phyloP scores from a whole-genome alignment of 2,329 filamentous ascomycete species.

The Phialophora macrospora region DNA sequence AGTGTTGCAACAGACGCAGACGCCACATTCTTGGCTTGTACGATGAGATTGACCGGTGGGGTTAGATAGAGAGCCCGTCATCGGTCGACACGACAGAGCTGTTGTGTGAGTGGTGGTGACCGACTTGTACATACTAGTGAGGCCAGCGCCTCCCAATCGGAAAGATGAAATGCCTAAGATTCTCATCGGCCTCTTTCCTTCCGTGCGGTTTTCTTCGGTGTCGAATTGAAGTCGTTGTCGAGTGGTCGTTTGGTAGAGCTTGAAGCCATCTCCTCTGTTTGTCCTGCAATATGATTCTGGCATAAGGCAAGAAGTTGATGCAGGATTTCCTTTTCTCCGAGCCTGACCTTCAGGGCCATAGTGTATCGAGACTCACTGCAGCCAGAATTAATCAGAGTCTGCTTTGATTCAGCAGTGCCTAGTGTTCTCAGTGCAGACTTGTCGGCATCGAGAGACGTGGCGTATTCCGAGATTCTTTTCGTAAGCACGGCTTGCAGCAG shows the following conservation, averaged over 20 bases:
- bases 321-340: conserved; percentile 74
- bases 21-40: conserved; percentile 23
- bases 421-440: conserved; percentile 47
- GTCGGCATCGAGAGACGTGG: conserved; percentile 60
- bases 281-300: conserved; percentile 42
- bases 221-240: conserved; percentile 38
- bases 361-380: conserved; percentile 46
- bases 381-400: conserved; percentile 40
- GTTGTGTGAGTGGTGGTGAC: conserved; percentile 11
- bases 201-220: conserved; percentile 22
- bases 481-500: conserved; percentile 39
- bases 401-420: conserved; percentile 9
- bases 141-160: conserved; percentile 35
- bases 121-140: conserved; percentile 34
- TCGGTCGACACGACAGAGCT: conserved; percentile 3
- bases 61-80: conserved; percentile 13
- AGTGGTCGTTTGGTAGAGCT: conserved; percentile 42
- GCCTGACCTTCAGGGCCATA: conserved; percentile 70
- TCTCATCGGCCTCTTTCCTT: conserved; percentile 16
- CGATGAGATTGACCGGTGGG: conserved; percentile 24
- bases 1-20: conserved; percentile 11
- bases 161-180: neutral
- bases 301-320: conserved; percentile 56
- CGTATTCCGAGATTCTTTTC: conserved; percentile 54
- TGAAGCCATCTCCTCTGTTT: conserved; percentile 39